Evolutionary conservation across 2,329 filamentous ascomycete species (phyloP).

Genomic region (Calcarisporium arbuscula): DNA sequence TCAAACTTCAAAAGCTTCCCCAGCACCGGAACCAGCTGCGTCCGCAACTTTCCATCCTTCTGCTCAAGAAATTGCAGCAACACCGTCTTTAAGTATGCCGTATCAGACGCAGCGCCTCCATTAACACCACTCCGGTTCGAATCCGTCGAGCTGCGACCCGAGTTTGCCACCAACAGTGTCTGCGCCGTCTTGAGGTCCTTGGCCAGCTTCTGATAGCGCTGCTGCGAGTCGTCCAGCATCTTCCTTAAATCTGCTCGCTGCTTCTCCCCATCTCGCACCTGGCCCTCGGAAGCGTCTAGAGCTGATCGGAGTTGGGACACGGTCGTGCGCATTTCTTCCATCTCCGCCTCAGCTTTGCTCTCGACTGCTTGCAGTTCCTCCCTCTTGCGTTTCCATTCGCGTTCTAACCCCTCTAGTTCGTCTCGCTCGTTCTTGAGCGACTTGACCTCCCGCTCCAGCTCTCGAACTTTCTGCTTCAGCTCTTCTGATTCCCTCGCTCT

Average conservation of each 20-base stretch:
- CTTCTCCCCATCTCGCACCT: slow-evolving; percentile 76
- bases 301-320: slow-evolving; percentile 73
- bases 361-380: slow-evolving; percentile 70
- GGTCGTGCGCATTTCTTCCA: slow-evolving; percentile 66
- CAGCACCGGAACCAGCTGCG: slow-evolving; percentile 71
- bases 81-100: slow-evolving; percentile 72
- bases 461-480: slow-evolving; percentile 68
- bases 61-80: slow-evolving; percentile 76
- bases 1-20: slow-evolving; percentile 72
- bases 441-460: slow-evolving; percentile 72
- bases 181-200: slow-evolving; percentile 56
- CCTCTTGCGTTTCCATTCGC: slow-evolving; percentile 65
- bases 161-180: slow-evolving; percentile 38
- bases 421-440: slow-evolving; percentile 68
- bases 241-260: slow-evolving; percentile 71
- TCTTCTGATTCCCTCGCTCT: slow-evolving; percentile 83
- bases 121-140: slow-evolving; percentile 27
- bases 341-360: slow-evolving; percentile 64
- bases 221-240: slow-evolving; percentile 70
- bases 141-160: slow-evolving; percentile 35
- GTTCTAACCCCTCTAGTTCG: slow-evolving; percentile 66
- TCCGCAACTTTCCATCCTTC: slow-evolving; percentile 68
- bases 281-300: slow-evolving; percentile 80
- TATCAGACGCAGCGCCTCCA: slow-evolving; percentile 33
- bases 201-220: slow-evolving; percentile 71